Base-by-base conservation (phyloP, 2,329 filamentous ascomycete species). In the Pseudocercospora macadamiae region DNA sequence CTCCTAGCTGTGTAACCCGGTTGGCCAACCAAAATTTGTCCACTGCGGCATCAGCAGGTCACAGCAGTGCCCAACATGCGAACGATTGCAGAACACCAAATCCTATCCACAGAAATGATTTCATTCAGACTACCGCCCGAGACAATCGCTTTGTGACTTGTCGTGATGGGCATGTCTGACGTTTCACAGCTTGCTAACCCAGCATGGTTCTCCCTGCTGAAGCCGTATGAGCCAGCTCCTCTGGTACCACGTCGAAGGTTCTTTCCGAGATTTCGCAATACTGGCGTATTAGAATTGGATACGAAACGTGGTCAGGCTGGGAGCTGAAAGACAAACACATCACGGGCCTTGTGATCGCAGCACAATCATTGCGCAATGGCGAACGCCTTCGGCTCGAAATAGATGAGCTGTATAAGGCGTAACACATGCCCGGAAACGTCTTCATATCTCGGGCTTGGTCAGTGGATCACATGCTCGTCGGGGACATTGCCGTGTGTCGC, bases 71-170 rank as follows among this genome's bases (percentile, higher is more conserved):
- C 10, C 36, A n/a, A 37, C 36, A 37, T n/a, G n/a, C n/a, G n/a
- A n/a, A n/a, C n/a, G n/a, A n/a, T n/a, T n/a, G n/a, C n/a, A n/a
- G n/a, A n/a, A n/a, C n/a, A n/a, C n/a, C n/a, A n/a, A n/a, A n/a
- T n/a, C n/a, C n/a, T n/a, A n/a, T n/a, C n/a, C n/a, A n/a, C n/a
- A n/a, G 12, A n/a, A 6, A 39, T n/a, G n/a, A 39, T 39, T 16
- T 16, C 36, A 12, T 39, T n/a, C 44, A 26, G 44, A 14, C 2
- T 12, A 30, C 2, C 12, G 12, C 18, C 44, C 44, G 44, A 26
- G 23, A 52, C 49, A 52, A 36, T 52, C n/a, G 30, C 49, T 52
- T 52, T 39, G 49, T 52, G 49, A 52, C 49, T 39, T 14, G 49
- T 52, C 55, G 44, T 48, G 44, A 48, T n/a, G 44, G 18, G 25